Base-by-base conservation (phyloP, 495 filamentous ascomycete species). In the Talaromyces stipitatus region DNA sequence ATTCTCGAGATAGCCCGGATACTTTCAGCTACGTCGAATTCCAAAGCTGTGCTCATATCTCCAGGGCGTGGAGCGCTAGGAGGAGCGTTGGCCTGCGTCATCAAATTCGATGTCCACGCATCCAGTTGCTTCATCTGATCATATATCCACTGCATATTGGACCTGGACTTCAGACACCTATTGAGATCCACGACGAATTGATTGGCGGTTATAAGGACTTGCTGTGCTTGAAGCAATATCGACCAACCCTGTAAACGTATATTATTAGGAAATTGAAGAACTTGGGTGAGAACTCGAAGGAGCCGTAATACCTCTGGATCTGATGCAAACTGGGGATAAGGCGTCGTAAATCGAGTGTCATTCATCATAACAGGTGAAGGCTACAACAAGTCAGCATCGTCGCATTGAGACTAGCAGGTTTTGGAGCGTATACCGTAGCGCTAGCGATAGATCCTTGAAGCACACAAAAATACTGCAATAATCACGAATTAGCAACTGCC, bases 381-480 rank as follows among this genome's bases (percentile, higher is more conserved):
- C 80, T 83, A 33, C 33, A 27, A 43, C 2, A 46, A 11, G 36
- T 38, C 24, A 55, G 36, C 36, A 27, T 26, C 5, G 3, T 23
- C 18, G 20, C 2, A 54, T 55, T 10, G 53, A 52, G 56, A 62
- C 22, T 28, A 50, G 46, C 46, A n/a, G 29, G 43, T 20, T 22
- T 11, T 26, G 57, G n/a, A 27, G 24, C 9, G 32, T 23, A 59
- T 28, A 84, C 80, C 45, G 78, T 80, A 32, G 78, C 82, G 71
- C 78, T 83, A 22, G 82, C 78, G 54, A 85, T 84, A 5, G 80
- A 80, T 2, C 78, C 77, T 67, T 85, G 82, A 33, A 80, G 74
- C 41, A 82, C 79, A 64, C 73, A 81, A 32, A 82, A 79, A 60
- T 83, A 84, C 78, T 81, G 62, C 24, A 12, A 20, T 14, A 5